phyloP scores from a whole-genome alignment of 208 protist genomes.

The Crithidia mellificae region DNA sequence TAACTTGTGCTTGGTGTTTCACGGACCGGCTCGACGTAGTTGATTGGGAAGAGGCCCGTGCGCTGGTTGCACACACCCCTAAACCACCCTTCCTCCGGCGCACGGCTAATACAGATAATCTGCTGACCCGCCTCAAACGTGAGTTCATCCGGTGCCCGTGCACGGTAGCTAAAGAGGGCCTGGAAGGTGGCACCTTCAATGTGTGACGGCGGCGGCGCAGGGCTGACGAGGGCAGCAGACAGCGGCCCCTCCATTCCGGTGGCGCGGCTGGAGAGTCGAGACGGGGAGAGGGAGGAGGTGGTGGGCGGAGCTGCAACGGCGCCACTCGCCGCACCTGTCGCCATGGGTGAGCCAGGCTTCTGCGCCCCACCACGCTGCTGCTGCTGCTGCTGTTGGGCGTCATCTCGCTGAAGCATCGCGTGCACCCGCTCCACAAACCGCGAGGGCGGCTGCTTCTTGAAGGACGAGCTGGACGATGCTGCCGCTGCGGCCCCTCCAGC shows the following conservation, averaged over 20 bases:
- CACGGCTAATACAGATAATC: conserved; percentile 79
- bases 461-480: not conserved
- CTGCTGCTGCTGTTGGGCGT: too few species aligned
- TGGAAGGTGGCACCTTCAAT: conserved; percentile 74
- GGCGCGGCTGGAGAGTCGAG: conserved; percentile 4
- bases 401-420: conserved; percentile 46
- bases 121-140: conserved; percentile 72
- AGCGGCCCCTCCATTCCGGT: not conserved
- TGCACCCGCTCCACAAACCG: conserved; percentile 61
- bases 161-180: conserved; percentile 80
- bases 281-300: conserved; percentile 11
- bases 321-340: not conserved
- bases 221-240: conserved; percentile 4
- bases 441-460: conserved; percentile 27
- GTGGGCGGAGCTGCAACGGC: not conserved
- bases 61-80: conserved; percentile 88
- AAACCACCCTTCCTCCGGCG: conserved; percentile 90
- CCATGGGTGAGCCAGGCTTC: not conserved
- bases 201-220: conserved; percentile 22
- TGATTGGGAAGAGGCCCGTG: conserved; percentile 87
- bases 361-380: not conserved
- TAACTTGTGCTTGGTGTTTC: conserved; percentile 11
- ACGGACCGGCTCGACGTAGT: conserved; percentile 66
- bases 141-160: conserved; percentile 84
- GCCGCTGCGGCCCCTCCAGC: too few species aligned